These are phyloP conservation scores for Ceratocystis harringtonii DNA, from an alignment of 2,329 filamentous ascomycete genomes.

Conservation along the genomic window DNA sequence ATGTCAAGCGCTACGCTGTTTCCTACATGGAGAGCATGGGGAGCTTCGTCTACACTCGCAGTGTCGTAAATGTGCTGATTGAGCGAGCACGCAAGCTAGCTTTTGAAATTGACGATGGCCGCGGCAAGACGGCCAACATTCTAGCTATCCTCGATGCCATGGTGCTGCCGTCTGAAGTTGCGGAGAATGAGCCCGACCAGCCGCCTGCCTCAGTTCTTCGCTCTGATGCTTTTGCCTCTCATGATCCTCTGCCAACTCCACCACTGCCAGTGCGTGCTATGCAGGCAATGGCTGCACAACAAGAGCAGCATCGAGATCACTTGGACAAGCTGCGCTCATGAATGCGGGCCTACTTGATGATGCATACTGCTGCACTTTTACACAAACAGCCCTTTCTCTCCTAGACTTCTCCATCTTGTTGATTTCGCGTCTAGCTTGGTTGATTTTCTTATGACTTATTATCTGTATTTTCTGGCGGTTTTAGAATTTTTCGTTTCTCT, in stretches of 20 bases:
- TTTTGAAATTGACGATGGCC: slow-evolving; percentile 47
- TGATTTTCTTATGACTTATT: not conserved
- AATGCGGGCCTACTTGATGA: not conserved
- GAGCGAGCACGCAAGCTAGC: slow-evolving; percentile 48
- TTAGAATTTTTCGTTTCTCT: not conserved
- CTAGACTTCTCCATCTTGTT: not conserved
- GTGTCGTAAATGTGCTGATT: slow-evolving; percentile 49
- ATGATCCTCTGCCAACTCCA: not conserved
- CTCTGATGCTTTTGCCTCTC: not conserved
- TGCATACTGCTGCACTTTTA: not conserved
- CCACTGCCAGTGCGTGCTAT: slow-evolving; percentile 6
- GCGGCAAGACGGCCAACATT: slow-evolving; percentile 41
- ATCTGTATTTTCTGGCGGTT: not conserved
- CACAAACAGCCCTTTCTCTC: not conserved
- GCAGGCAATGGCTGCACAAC: slow-evolving; percentile 7
- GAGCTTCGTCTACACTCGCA: slow-evolving; percentile 72
- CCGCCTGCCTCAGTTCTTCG: not conserved
- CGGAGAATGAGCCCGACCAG: not conserved
- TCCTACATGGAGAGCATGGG: slow-evolving; percentile 80
- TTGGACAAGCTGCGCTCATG: slow-evolving; percentile 6
- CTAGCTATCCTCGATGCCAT: slow-evolving; percentile 57
- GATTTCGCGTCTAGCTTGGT: not conserved
- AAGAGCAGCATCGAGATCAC: slow-evolving; percentile 9
- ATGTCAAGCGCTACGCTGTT: slow-evolving; percentile 84
- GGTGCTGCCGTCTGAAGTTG: slow-evolving; percentile 21